Base-by-base conservation (phyloP, 2,329 filamentous ascomycete genomes). In the Fusarium sp. region DNA sequence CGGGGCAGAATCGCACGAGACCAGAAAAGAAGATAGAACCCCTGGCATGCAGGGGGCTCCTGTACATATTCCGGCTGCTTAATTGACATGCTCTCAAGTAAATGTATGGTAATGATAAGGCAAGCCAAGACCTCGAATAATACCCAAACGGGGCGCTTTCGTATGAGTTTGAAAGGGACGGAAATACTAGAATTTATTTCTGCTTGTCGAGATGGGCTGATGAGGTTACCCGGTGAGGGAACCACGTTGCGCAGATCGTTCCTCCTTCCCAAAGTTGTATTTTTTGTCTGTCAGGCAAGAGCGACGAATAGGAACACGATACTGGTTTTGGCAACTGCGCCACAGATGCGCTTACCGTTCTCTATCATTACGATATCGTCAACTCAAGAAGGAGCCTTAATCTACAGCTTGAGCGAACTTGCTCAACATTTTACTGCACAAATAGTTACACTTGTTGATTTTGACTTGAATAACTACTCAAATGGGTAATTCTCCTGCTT, bases 101-200 rank as follows among this genome's bases (percentile, higher is more conserved):
- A 66, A 55, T 68, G 38, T 68, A 62, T 70, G 49, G 34, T 62
- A 62, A 68, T 58, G 54, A 70, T 58, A 70, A 62, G 30, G 43
- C 43, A 59, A 38, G 58, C 52, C 52, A 63, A 58, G 65, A 57
- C 24, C 32, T 55, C 15, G 47, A 57, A 67, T 25, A 63, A 47
- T 24, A 52, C 18, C 43, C 47, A 49, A 44, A 43, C 22, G 41
- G 58, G 45, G 45, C 34, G 44, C 20, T 20, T 34, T 51, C 29
- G 45, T 48, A 30, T 62, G 40, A 59, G 29, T 24, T 27, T 57
- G 20, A 46, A 11, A 29, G 20, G 15, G 20, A 47, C 45, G 24
- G 11, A 48, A 49, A 27, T 30, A 38, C 18, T 59, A 20, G 24
- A 29, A 11, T 48, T 44, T 25, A 45, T 12, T 41, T 46, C 27